phyloP scores from a whole-genome alignment of 768 basidiomycete species.

The Pisolithus orientalis region DNA sequence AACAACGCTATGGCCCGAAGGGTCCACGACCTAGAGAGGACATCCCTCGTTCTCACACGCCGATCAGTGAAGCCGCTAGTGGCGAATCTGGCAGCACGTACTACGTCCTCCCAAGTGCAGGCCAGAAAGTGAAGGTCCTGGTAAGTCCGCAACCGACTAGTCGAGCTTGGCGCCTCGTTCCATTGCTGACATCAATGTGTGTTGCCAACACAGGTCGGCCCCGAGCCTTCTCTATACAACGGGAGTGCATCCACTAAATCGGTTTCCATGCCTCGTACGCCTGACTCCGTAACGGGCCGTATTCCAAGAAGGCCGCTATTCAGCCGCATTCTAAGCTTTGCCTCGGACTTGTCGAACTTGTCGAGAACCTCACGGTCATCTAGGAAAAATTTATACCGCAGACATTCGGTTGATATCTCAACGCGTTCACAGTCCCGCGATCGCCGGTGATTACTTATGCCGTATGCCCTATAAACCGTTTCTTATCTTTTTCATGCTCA shows the following conservation, averaged over 20 bases:
- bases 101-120: constrained; percentile 63
- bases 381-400: constrained; percentile 37
- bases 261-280: constrained; percentile 43
- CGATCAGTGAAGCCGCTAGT: constrained; percentile 35
- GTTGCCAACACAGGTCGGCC: constrained; percentile 26
- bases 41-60: constrained; percentile 32
- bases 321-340: constrained; percentile 51
- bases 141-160: constrained; percentile 38
- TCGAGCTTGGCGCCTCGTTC: background rate
- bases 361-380: constrained; percentile 20
- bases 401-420: constrained; percentile 43
- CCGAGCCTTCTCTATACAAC: constrained; percentile 49
- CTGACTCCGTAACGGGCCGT: constrained; percentile 17
- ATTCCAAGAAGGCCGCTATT: constrained; percentile 53
- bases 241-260: constrained; percentile 56
- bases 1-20: constrained; percentile 25
- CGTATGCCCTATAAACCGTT: background rate
- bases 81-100: constrained; percentile 64
- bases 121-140: constrained; percentile 71
- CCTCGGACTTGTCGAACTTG: constrained; percentile 37
- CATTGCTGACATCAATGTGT: constrained; percentile 27
- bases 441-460: constrained; percentile 7
- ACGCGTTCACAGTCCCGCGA: constrained; percentile 16
- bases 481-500: background rate
- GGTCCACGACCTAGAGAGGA: constrained; percentile 23